Conservation (phyloP, 306 rosid species). For the Dalbergia oliveri region DNA sequence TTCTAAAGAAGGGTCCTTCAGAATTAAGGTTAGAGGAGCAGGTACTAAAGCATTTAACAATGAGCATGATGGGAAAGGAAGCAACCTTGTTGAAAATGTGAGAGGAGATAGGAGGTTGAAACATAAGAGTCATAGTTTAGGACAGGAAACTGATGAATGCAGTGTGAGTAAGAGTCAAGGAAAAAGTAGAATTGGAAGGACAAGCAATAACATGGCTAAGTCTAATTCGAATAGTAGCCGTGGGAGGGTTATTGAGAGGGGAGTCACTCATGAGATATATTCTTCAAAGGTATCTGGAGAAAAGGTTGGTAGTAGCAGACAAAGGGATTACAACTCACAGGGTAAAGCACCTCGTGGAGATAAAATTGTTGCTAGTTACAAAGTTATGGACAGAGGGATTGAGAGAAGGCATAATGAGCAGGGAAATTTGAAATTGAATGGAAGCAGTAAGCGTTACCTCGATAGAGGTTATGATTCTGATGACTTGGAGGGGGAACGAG, state of each 20-base stretch:
- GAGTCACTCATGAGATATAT: conserved; percentile 26
- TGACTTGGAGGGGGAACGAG: conserved; percentile 69
- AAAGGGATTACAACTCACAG: conserved; percentile 43
- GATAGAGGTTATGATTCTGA: conserved; percentile 51
- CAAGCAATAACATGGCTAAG: conserved; percentile 8
- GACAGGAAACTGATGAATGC: conserved; percentile 40
- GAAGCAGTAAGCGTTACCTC: conserved; percentile 45
- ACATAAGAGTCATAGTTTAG: conserved; percentile 44
- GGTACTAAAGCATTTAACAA: conserved; percentile 39
- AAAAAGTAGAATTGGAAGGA: conserved; percentile 45
- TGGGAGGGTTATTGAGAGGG: conserved; percentile 19
- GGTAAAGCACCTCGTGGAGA: conserved; percentile 38
- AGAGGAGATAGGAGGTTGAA: conserved; percentile 43
- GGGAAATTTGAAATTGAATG: conserved; percentile 45
- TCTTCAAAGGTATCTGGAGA: conserved; percentile 37
- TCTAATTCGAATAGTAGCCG: conserved; percentile 21
- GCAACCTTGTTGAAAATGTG: conserved; percentile 41
- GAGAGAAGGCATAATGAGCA: conserved; percentile 42
- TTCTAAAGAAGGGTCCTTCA: conserved; percentile 41
- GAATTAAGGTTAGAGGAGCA: conserved; percentile 37
- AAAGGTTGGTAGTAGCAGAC: conserved; percentile 41
- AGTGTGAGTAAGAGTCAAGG: conserved; percentile 17
- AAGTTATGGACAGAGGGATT: conserved; percentile 23
- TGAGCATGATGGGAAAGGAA: conserved; percentile 45
- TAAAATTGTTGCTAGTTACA: conserved; percentile 47